Percentiles rank a stretch among this genome's conserved stretches.
phyloP scores from a whole-genome alignment of 139 green algal species.

The Volvox africanus region DNA sequence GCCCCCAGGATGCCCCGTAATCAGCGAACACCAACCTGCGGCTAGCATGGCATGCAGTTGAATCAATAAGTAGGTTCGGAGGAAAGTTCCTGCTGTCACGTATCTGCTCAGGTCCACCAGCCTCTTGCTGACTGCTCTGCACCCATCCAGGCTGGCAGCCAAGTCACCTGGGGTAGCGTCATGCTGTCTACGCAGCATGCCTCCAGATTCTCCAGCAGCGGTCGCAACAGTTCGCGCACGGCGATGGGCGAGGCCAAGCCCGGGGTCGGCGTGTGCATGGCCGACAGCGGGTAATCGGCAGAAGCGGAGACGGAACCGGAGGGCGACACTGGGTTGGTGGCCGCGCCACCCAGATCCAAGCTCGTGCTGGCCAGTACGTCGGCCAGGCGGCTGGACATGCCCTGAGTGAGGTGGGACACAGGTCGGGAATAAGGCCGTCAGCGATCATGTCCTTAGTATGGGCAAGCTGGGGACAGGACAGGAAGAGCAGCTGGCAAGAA shows the following conservation, averaged over 20 bases:
- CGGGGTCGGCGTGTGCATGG: background rate
- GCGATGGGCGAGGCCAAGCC: conserved; percentile 36
- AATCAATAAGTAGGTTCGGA: no score
- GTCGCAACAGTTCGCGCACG: conserved; percentile 21
- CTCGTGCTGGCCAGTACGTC: conserved; percentile 27
- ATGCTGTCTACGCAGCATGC: conserved; percentile 15
- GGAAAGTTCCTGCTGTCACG: no score
- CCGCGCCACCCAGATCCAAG: background rate
- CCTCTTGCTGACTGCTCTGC: no score
- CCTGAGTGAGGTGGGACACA: background rate
- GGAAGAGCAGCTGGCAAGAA: no score
- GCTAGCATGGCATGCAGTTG: no score
- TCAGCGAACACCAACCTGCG: no score
- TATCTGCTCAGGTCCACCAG: no score
- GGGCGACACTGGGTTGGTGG: background rate
- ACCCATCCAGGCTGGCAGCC: no score
- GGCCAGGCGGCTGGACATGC: conserved; percentile 35
- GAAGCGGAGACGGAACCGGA: conserved; percentile 15
- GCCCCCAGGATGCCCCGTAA: no score
- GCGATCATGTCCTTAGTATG: no score
- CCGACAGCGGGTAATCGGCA: background rate
- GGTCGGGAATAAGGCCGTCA: background rate
- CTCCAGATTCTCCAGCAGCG: conserved; percentile 33
- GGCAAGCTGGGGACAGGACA: no score
- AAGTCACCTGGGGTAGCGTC: background rate